Evolutionary conservation across 192 early-diverging fungal species (phyloP).

Genomic region (Backusella luteola): DNA sequence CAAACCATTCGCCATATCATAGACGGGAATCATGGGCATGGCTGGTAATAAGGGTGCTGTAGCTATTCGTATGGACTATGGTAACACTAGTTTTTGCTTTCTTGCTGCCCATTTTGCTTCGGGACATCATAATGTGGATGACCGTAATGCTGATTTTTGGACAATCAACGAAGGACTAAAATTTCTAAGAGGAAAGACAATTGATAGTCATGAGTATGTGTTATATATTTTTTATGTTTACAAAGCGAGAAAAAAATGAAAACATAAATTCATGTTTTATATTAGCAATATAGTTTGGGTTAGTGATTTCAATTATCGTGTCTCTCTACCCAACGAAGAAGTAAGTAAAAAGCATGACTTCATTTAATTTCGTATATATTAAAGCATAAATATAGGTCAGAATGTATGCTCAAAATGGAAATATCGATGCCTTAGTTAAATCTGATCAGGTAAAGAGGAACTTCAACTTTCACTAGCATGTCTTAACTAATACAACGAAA

Average conservation of each 20-base stretch:
- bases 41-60: slow-evolving; percentile 98
- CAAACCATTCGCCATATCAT: background rate
- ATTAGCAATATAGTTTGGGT: slow-evolving; percentile 72
- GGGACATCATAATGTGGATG: slow-evolving; percentile 68
- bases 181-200: slow-evolving; percentile 67
- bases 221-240: background rate
- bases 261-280: background rate
- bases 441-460: slow-evolving; percentile 56
- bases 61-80: slow-evolving; percentile 80
- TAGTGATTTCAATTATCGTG: slow-evolving; percentile 94
- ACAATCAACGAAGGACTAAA: slow-evolving; percentile 73
- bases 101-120: slow-evolving; percentile 94
- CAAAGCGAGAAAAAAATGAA: background rate
- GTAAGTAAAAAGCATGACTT: slow-evolving; percentile 26
- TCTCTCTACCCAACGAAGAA: slow-evolving; percentile 74
- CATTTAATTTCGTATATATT: background rate
- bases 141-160: slow-evolving; percentile 83
- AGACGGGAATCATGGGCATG: slow-evolving; percentile 94
- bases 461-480: background rate
- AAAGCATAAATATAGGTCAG: slow-evolving; percentile 37
- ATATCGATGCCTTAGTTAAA: slow-evolving; percentile 51
- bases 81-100: slow-evolving; percentile 88
- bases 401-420: slow-evolving; percentile 34
- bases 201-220: slow-evolving; percentile 79
- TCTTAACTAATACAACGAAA: background rate